Evolutionary conservation across 2,329 filamentous ascomycete species (phyloP).

Genomic region (Ophiocordyceps camponoti-leonardi): DNA sequence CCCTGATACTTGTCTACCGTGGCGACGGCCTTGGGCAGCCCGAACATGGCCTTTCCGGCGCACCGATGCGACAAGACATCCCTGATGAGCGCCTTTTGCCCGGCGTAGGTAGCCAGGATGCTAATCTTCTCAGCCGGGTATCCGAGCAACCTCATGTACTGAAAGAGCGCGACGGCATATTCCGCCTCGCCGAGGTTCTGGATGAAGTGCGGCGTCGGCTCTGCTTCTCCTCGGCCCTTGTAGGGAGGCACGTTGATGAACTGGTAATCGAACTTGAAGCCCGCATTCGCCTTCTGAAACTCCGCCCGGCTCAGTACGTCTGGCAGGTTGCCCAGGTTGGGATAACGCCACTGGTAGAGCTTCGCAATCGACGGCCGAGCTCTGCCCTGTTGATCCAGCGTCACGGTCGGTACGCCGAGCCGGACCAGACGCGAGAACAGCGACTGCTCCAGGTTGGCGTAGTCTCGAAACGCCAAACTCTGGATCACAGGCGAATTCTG

Average conservation of each 20-base stretch:
- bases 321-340: conserved; percentile 61
- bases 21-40: conserved; percentile 72
- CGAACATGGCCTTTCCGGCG: conserved; percentile 68
- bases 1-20: conserved; percentile 99
- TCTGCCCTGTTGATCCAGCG: conserved; percentile 84
- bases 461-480: conserved; percentile 83
- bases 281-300: conserved; percentile 71
- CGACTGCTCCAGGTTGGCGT: conserved; percentile 90
- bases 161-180: conserved; percentile 86
- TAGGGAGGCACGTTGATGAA: conserved; percentile 94
- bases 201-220: conserved; percentile 86
- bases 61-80: conserved; percentile 79
- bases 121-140: conserved; percentile 74
- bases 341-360: conserved; percentile 89
- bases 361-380: conserved; percentile 73
- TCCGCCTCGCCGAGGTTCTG: conserved; percentile 95
- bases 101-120: conserved; percentile 86
- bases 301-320: conserved; percentile 51
- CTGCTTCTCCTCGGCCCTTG: conserved; percentile 72
- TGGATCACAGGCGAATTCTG: conserved; percentile 96
- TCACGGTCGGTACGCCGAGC: conserved; percentile 79
- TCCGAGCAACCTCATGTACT: conserved; percentile 92
- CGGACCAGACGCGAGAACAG: conserved; percentile 84
- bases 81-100: conserved; percentile 71
- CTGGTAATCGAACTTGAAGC: conserved; percentile 87